phyloP scores from a whole-genome alignment of 371 early-diverging fungal species.

The Zychaea mexicana region DNA sequence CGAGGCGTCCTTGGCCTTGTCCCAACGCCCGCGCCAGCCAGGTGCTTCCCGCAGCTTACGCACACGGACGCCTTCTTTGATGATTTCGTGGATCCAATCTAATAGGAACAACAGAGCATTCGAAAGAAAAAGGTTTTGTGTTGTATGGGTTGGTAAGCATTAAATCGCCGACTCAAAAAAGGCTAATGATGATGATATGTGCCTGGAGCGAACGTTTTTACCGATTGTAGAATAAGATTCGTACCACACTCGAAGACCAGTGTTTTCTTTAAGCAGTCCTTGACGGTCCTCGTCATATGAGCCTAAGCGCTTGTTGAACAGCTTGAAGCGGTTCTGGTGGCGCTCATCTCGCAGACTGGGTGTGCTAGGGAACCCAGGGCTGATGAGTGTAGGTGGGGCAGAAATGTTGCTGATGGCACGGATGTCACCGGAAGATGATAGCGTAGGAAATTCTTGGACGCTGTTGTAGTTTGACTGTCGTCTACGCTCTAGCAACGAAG shows the following conservation, averaged over 20 bases:
- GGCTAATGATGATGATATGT: slow-evolving; percentile 25
- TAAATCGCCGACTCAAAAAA: slow-evolving; percentile 5
- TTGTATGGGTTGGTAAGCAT: background rate
- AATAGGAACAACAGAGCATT: slow-evolving; percentile 1
- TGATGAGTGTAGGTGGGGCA: slow-evolving; percentile 20
- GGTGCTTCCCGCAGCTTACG: slow-evolving; percentile 59
- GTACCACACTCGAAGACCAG: slow-evolving; percentile 66
- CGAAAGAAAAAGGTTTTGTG: slow-evolving; percentile 3
- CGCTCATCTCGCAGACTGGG: background rate
- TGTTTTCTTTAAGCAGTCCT: slow-evolving; percentile 59
- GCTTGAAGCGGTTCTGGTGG: slow-evolving; percentile 24
- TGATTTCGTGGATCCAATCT: slow-evolving; percentile 93
- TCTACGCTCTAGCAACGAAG: slow-evolving; percentile 33
- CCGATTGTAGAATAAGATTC: slow-evolving; percentile 77
- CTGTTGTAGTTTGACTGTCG: slow-evolving; percentile 16
- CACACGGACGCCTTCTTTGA: slow-evolving; percentile 85
- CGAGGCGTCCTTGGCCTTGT: slow-evolving; percentile 70
- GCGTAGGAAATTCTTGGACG: slow-evolving; percentile 13
- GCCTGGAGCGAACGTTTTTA: slow-evolving; percentile 28
- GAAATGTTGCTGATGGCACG: slow-evolving; percentile 11
- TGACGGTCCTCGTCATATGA: slow-evolving; percentile 58
- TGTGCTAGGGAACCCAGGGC: background rate
- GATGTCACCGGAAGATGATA: slow-evolving; percentile 6
- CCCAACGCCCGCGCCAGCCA: slow-evolving; percentile 61
- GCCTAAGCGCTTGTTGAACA: slow-evolving; percentile 41